phyloP scores from a whole-genome alignment of 2,329 filamentous ascomycete species.

The Fonsecaea erecta region DNA sequence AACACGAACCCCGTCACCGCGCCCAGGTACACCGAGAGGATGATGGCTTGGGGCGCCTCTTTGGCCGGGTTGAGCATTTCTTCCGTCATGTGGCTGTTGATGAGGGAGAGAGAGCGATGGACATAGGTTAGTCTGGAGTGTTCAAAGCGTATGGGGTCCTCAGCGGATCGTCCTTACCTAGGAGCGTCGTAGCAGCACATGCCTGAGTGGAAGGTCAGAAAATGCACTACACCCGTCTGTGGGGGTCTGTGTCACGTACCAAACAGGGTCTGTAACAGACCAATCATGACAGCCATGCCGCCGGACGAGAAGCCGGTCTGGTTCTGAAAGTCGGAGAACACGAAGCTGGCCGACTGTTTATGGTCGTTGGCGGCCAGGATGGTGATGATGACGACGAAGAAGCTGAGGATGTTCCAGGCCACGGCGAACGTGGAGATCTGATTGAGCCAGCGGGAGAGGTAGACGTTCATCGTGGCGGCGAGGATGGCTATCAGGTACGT shows the following conservation, averaged over 20 bases:
- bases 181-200: constrained; percentile 41
- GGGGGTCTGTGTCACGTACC: constrained; percentile 23
- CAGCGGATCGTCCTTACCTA: not conserved
- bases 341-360: constrained; percentile 60
- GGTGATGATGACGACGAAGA: constrained; percentile 57
- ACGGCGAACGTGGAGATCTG: constrained; percentile 48
- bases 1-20: constrained; percentile 55
- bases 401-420: constrained; percentile 59
- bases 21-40: constrained; percentile 52
- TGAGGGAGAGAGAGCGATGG: not conserved
- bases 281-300: constrained; percentile 58
- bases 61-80: constrained; percentile 56
- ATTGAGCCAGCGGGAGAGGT: constrained; percentile 56
- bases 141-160: not conserved
- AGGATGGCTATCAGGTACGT: constrained; percentile 56
- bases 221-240: not conserved
- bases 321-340: constrained; percentile 59
- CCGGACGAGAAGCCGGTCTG: constrained; percentile 57
- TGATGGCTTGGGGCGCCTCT: constrained; percentile 56
- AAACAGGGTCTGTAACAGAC: constrained; percentile 55
- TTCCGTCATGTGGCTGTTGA: constrained; percentile 57
- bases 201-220: constrained; percentile 41
- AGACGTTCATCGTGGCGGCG: constrained; percentile 56
- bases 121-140: not conserved
- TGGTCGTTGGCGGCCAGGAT: constrained; percentile 60